Evolutionary conservation across 306 rosid genomes (phyloP).

Genomic region (Vicia villosa): DNA sequence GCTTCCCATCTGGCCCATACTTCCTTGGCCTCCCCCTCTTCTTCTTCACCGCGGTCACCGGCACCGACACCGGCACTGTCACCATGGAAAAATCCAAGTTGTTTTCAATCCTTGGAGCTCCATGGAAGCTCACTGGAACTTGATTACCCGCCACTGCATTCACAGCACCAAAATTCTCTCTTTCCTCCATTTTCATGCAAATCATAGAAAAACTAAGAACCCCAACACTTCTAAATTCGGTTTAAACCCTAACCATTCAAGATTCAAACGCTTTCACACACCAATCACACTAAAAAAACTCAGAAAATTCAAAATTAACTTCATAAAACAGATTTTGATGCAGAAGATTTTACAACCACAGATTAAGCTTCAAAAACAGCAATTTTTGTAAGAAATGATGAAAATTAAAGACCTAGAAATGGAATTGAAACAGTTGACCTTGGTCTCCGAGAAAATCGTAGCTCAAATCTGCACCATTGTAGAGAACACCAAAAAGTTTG

Average conservation of each 20-base stretch:
- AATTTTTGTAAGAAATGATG: constrained; percentile 21
- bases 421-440: constrained; percentile 38
- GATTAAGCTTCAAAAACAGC: constrained; percentile 18
- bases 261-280: constrained; percentile 37
- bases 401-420: constrained; percentile 39
- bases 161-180: constrained; percentile 64
- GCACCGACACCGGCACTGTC: constrained; percentile 36
- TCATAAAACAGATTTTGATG: constrained; percentile 27
- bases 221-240: constrained; percentile 42
- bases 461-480: constrained; percentile 72
- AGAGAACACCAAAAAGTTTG: constrained; percentile 57
- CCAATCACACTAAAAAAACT: constrained; percentile 31
- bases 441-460: constrained; percentile 39
- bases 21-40: constrained; percentile 97
- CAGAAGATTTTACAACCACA: constrained; percentile 24
- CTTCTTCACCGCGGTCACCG: constrained; percentile 57
- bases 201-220: constrained; percentile 36
- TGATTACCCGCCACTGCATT: constrained; percentile 58
- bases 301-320: constrained; percentile 22
- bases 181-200: constrained; percentile 69
- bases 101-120: constrained; percentile 65
- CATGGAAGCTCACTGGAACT: constrained; percentile 61
- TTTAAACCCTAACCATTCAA: constrained; percentile 51
- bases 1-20: constrained; percentile 70
- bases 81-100: constrained; percentile 49